Conservation (phyloP, 2,329 filamentous ascomycete species). For the Blumeriella jaapii region DNA sequence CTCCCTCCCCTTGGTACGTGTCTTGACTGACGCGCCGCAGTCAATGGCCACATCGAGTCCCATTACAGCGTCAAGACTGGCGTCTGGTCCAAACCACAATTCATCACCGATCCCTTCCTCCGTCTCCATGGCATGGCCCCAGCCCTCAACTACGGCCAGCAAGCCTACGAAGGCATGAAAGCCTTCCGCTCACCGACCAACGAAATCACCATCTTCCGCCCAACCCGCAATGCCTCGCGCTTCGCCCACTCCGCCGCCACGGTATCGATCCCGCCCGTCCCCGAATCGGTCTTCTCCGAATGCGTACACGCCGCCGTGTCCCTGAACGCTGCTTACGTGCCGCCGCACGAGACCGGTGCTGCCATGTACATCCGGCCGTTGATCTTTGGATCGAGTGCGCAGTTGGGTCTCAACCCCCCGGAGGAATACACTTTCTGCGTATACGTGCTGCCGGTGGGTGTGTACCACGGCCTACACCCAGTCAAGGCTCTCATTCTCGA, state of each 20-base stretch:
- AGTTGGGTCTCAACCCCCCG: conserved; percentile 74
- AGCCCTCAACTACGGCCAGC: conserved; percentile 91
- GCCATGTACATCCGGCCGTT: conserved; percentile 89
- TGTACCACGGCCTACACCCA: conserved; percentile 83
- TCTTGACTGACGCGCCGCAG: conserved; percentile 33
- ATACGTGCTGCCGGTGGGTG: conserved; percentile 82
- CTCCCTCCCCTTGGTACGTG: not conserved
- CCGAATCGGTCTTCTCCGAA: conserved; percentile 62
- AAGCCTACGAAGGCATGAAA: conserved; percentile 97
- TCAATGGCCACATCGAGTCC: conserved; percentile 89
- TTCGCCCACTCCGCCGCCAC: conserved; percentile 77
- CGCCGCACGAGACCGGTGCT: conserved; percentile 77
- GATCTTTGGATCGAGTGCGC: conserved; percentile 76
- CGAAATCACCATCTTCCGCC: conserved; percentile 76
- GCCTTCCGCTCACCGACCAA: conserved; percentile 72
- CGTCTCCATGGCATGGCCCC: conserved; percentile 92
- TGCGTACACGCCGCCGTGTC: conserved; percentile 72
- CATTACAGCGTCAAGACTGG: conserved; percentile 65
- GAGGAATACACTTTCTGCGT: conserved; percentile 90
- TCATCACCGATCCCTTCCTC: conserved; percentile 74
- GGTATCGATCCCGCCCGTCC: conserved; percentile 73
- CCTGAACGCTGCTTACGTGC: conserved; percentile 83
- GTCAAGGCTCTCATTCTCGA: conserved; percentile 84
- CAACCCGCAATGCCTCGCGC: conserved; percentile 70
- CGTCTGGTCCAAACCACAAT: conserved; percentile 66